Percentiles rank a stretch among this genome's conserved stretches.
phyloP scores from a whole-genome alignment of 2,329 filamentous ascomycete species.

The Didymosphaeria variabile region DNA sequence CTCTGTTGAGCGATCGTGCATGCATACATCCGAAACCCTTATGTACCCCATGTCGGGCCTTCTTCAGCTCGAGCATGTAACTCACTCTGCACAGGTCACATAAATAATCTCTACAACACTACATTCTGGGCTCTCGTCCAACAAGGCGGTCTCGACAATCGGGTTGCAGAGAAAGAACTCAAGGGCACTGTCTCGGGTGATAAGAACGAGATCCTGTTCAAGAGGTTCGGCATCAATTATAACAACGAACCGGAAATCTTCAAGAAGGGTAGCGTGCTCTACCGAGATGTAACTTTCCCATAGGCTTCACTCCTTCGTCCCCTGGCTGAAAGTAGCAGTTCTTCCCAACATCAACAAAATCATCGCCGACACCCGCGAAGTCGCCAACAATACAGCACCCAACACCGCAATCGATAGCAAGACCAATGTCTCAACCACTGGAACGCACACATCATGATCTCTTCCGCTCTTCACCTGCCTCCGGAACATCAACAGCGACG shows the following conservation, averaged over 20 bases:
- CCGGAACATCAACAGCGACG: slow-evolving; percentile 22
- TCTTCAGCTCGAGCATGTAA: slow-evolving; percentile 7
- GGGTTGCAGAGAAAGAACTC: slow-evolving; percentile 82
- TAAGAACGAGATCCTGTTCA: slow-evolving; percentile 96
- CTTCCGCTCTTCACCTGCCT: slow-evolving; percentile 24
- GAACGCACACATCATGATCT: slow-evolving; percentile 26
- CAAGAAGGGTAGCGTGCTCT: slow-evolving; percentile 91
- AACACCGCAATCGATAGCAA: slow-evolving; percentile 12
- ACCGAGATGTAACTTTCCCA: slow-evolving; percentile 71
- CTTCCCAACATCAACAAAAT: slow-evolving; percentile 31
- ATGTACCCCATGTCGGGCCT: slow-evolving; percentile 5
- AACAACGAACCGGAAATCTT: slow-evolving; percentile 94
- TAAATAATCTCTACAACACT: slow-evolving; percentile 98
- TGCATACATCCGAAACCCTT: slow-evolving; percentile 10
- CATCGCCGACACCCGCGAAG: slow-evolving; percentile 18
- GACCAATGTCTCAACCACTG: slow-evolving; percentile 32
- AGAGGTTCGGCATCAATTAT: slow-evolving; percentile 90
- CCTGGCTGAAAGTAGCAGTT: slow-evolving; percentile 36
- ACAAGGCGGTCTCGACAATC: slow-evolving; percentile 75
- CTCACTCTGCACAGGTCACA: slow-evolving; percentile 71
- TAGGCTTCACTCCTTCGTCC: neutral
- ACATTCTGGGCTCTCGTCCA: slow-evolving; percentile 92
- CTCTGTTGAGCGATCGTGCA: neutral
- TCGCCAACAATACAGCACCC: neutral
- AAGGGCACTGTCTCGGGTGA: slow-evolving; percentile 83